Conservation (phyloP, 805 yeast species). For the Blastobotrys peoriensis region DNA sequence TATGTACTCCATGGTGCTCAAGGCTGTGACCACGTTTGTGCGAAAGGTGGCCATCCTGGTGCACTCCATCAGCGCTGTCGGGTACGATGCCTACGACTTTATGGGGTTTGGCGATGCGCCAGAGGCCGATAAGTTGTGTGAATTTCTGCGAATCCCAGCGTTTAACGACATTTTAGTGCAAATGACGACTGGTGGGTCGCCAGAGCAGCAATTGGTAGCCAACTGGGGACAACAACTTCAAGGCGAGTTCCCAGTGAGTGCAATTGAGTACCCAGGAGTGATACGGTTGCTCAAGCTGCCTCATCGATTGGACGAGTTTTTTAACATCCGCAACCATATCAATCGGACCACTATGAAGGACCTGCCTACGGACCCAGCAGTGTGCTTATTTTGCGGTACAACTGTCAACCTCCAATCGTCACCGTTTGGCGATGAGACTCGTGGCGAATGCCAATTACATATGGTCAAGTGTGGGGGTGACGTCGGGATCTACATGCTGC, state of each 20-base stretch:
- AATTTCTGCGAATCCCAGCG: constrained; percentile 39
- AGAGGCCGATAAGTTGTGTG: constrained; percentile 53
- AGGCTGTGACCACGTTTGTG: constrained; percentile 56
- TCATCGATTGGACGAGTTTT: constrained; percentile 56
- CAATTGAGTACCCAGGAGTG: constrained; percentile 58
- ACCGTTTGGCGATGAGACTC: constrained; percentile 43
- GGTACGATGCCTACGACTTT: constrained; percentile 28
- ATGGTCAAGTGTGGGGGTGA: constrained; percentile 47
- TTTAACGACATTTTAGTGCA: constrained; percentile 24
- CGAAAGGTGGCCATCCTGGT: constrained; percentile 56
- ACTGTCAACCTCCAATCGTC: constrained; percentile 59
- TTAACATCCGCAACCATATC: constrained; percentile 35
- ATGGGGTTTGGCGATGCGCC: constrained; percentile 26
- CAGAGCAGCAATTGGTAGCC: background rate
- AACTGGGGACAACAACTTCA: constrained; percentile 4
- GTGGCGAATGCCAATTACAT: constrained; percentile 82
- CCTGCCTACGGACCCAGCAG: constrained; percentile 60
- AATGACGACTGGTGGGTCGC: constrained; percentile 2
- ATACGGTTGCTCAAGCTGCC: constrained; percentile 63
- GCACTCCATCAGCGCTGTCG: constrained; percentile 46
- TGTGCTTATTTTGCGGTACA: constrained; percentile 78
- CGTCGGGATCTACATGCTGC: constrained; percentile 67
- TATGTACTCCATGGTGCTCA: constrained; percentile 49
- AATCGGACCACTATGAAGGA: background rate
- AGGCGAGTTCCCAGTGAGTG: background rate